Percentiles rank a stretch among this genome's conserved stretches.
Evolutionary conservation across 805 yeast species (phyloP).

Genomic region (Wickerhamomyces canadensis): DNA sequence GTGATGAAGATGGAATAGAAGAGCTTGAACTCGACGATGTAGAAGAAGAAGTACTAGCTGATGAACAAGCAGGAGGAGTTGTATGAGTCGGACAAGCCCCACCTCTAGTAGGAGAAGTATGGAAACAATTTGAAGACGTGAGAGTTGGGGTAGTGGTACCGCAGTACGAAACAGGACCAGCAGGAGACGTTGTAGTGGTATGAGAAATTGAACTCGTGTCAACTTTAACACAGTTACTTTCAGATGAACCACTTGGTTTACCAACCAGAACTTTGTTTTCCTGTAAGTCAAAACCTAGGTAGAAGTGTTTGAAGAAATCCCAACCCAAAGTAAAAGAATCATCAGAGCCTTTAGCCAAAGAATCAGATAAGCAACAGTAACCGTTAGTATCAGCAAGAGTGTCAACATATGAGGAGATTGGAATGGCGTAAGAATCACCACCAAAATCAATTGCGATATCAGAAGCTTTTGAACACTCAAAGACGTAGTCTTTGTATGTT

Average conservation of each 20-base stretch:
- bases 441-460: slow-evolving; percentile 14
- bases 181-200: slow-evolving; percentile 6
- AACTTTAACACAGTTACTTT: slow-evolving; percentile 6
- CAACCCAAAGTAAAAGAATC: slow-evolving; percentile 13
- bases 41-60: slow-evolving; percentile 6
- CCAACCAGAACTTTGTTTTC: slow-evolving; percentile 12
- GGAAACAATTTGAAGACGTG: slow-evolving; percentile 9
- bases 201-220: background rate
- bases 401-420: slow-evolving; percentile 9
- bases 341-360: slow-evolving; percentile 4
- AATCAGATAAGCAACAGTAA: slow-evolving; percentile 12
- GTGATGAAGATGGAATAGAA: no score
- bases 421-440: slow-evolving; percentile 8
- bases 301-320: slow-evolving; percentile 11
- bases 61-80: slow-evolving; percentile 22
- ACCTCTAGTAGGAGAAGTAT: slow-evolving; percentile 12
- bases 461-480: slow-evolving; percentile 9
- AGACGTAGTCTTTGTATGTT: slow-evolving; percentile 8
- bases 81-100: background rate
- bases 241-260: slow-evolving; percentile 7
- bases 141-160: slow-evolving; percentile 3
- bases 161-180: slow-evolving; percentile 1
- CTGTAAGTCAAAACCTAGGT: slow-evolving; percentile 13
- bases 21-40: no score
- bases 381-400: slow-evolving; percentile 6